Evolutionary conservation across 306 rosid genomes (phyloP).

Genomic region (Calophaca sinica): DNA sequence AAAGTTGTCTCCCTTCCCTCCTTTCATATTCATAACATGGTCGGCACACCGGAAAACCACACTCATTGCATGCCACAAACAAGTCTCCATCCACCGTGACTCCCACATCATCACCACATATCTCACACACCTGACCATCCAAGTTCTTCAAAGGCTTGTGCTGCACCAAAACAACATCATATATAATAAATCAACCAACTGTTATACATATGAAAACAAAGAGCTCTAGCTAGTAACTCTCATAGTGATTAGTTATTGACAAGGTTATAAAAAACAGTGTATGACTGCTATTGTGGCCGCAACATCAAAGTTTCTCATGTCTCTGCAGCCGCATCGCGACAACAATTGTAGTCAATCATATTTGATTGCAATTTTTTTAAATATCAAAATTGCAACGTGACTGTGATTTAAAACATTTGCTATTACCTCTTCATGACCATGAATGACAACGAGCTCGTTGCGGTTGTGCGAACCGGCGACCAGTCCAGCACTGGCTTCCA

Average conservation of each 20-base stretch:
- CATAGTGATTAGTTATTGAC: no score
- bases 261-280: no score
- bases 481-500: constrained; percentile 57
- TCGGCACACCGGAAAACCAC: constrained; percentile 93
- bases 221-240: no score
- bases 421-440: constrained; percentile 54
- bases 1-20: constrained; percentile 86
- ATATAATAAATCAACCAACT: not conserved
- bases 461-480: constrained; percentile 54
- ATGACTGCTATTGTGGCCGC: no score
- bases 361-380: no score
- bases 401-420: no score
- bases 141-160: constrained; percentile 90
- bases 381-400: no score
- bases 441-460: constrained; percentile 53
- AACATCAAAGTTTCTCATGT: no score
- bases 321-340: no score
- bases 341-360: not conserved
- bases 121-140: constrained; percentile 98
- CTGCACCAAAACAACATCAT: constrained; percentile 55
- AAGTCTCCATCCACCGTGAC: constrained; percentile 89
- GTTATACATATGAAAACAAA: not conserved
- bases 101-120: constrained; percentile 93
- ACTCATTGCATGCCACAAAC: constrained; percentile 96
- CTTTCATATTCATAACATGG: constrained; percentile 98